Evolutionary conservation across 129 eudicot genomes (phyloP).

Genomic region (Escallonia rubra): DNA sequence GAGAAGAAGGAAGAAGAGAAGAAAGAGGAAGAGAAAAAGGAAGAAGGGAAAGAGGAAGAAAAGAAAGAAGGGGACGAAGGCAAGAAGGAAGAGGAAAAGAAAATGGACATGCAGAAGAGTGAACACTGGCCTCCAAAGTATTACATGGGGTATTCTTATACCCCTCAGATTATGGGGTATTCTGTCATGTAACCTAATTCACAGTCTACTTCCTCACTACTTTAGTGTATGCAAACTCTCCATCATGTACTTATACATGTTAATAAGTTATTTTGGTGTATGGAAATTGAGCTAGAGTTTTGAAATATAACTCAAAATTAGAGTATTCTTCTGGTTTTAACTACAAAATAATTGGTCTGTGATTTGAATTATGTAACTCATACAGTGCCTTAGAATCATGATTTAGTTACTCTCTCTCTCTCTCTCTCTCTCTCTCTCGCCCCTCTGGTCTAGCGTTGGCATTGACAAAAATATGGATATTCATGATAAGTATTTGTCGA

Average conservation of each 20-base stretch:
- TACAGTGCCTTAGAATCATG: too few relatives aligned
- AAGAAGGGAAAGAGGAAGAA: constrained; percentile 25
- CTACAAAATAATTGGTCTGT: too few relatives aligned
- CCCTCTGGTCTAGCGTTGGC: too few relatives aligned
- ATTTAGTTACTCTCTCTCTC: too few relatives aligned
- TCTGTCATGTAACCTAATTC: constrained; percentile 39
- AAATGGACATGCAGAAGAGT: constrained; percentile 35
- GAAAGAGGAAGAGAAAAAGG: constrained; percentile 36
- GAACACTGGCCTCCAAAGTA: constrained; percentile 59
- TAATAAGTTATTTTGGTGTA: constrained; percentile 4
- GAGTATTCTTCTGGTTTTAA: too few relatives aligned
- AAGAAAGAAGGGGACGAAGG: constrained; percentile 20
- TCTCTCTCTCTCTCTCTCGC: too few relatives aligned
- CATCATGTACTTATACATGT: constrained; percentile 3
- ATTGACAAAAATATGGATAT: too few relatives aligned
- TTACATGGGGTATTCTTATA: constrained; percentile 51
- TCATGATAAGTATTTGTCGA: too few relatives aligned
- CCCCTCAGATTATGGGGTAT: constrained; percentile 76
- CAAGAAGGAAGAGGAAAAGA: constrained; percentile 37
- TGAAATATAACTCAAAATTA: too few relatives aligned
- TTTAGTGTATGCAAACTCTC: constrained; percentile 5
- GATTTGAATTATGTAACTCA: too few relatives aligned
- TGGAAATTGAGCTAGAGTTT: not conserved
- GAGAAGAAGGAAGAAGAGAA: constrained; percentile 28
- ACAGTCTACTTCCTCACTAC: not conserved